phyloP scores from a whole-genome alignment of 2,329 filamentous ascomycete genomes.

The Acrocalymma vagum region DNA sequence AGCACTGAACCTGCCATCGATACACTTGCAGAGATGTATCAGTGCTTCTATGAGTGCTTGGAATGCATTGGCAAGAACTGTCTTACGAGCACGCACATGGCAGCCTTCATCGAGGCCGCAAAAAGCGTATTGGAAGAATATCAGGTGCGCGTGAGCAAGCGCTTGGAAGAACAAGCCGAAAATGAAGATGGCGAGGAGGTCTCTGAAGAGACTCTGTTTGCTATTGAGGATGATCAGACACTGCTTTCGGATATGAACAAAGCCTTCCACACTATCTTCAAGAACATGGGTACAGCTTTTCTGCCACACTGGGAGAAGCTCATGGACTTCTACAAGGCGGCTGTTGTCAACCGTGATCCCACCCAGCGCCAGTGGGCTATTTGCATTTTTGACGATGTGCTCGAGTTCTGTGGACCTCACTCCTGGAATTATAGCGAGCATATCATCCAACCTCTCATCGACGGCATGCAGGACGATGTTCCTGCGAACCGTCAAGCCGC shows the following conservation, averaged over 20 bases:
- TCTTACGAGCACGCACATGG: constrained; percentile 80
- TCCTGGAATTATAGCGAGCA: constrained; percentile 86
- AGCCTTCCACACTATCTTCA: constrained; percentile 98
- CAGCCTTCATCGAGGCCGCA: constrained; percentile 85
- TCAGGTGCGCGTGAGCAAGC: constrained; percentile 82
- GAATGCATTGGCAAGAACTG: constrained; percentile 91
- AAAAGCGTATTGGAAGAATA: constrained; percentile 91
- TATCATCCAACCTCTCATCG: constrained; percentile 85
- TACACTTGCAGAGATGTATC: constrained; percentile 97
- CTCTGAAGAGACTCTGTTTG: constrained; percentile 84
- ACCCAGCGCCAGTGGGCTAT: constrained; percentile 99
- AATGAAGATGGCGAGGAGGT: constrained; percentile 91
- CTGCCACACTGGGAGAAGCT: constrained; percentile 88
- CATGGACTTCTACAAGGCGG: constrained; percentile 83
- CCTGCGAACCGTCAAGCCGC: constrained; percentile 95
- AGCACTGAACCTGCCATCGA: constrained; percentile 95
- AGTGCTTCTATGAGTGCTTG: constrained; percentile 98
- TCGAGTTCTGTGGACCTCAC: constrained; percentile 93
- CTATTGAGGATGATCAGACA: constrained; percentile 96
- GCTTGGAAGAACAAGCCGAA: constrained; percentile 84
- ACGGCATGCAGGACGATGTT: constrained; percentile 84
- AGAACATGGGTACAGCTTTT: constrained; percentile 88
- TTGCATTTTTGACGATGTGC: constrained; percentile 97
- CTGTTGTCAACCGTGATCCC: constrained; percentile 81
- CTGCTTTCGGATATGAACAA: constrained; percentile 99